Base-by-base conservation (phyloP, 805 yeast species). In the Kuraishia ogatae region DNA sequence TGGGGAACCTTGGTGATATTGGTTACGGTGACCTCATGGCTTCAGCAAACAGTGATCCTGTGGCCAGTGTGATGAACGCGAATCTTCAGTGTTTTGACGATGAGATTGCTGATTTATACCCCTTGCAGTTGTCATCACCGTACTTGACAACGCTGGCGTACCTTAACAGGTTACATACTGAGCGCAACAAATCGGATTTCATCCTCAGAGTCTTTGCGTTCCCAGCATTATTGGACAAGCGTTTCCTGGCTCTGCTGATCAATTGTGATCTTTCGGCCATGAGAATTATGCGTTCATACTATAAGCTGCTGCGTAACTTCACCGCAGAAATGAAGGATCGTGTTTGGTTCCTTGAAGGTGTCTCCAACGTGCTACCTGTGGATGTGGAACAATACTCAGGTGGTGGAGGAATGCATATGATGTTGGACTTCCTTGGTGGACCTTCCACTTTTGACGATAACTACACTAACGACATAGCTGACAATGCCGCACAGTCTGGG, bases 331-430 rank as follows among this genome's bases (percentile, higher is more conserved):
- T 88, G 87, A 88, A 87, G 66, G 94, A 91, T 63, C 81, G 81
- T 61, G 96, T 92, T 19, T 92, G 97, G 97, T 91, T 92, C 62
- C 74, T 92, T 59, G 96, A 92, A 69, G 97, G 97, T 2, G 94
- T 90, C 1, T 82, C 94, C 4, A 83, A 84, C 54, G 96, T 91
- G 0, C 75, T 92, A 51, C 97, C 97, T 0, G 96, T 85, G 11
- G 96, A 91, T 67, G 96, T 89, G 54, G 97, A 92, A 62, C 90
- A 87, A 63, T 87, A 89, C 64, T 84, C 92, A 15, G 96, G 96
- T 48, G 89, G 96, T 58, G 94, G 96, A 54, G 94, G 94, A 58
- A 86, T 86, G 90, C 91, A 87, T 65, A 87, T 87, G 96, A 87
- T 87, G 96, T 72, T 87, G 69, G 94, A 87, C 67, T 87, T 87